Base-by-base conservation (phyloP, 2,329 filamentous ascomycete genomes). In the Pseudocercospora vitis region DNA sequence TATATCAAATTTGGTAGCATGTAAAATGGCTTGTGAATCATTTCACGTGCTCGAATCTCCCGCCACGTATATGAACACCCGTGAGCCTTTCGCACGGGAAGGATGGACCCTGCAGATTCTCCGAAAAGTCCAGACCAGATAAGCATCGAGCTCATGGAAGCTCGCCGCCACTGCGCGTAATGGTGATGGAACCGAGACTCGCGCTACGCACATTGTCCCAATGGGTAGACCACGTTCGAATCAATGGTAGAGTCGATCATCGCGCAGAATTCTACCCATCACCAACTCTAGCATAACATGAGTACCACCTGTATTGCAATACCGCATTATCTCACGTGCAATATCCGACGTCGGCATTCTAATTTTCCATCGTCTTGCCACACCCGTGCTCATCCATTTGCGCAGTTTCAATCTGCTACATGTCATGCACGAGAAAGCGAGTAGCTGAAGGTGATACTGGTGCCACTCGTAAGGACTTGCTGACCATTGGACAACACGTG, bases 401-500 rank as follows among this genome's bases (percentile, higher is more conserved):
- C n/a, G n/a, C n/a, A n/a, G n/a, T n/a, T 32, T 8, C 19, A 11
- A n/a, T n/a, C 21, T n/a, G n/a, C n/a, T n/a, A n/a, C n/a, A n/a
- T 18, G 21, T 19, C 7, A 1, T 2, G 16, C 1, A 21, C 35
- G 2, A 42, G 24, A 18, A 12, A 21, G n/a, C n/a, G n/a, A n/a
- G n/a, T 23, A 68, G 53, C 67, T 29, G 63, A 54, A 35, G 73
- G 73, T 23, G 68, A 73, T 33, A 71, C 71, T 45, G 71, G 66
- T 37, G 11, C 59, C 19, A n/a, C n/a, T 66, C 68, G 9, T 63
- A 73, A 47, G 33, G 68, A 14, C 65, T 63, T 16, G 73, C 73
- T 40, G 91, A 96, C 71, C 82, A 87, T 48, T 96, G 95, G 81
- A 88, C 86, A 75, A 85, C 85, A 74, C 88, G 91, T 64, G 91